Evolutionary conservation across 768 basidiomycete genomes (phyloP), one percentile per base, ranked within the genome.

Genomic region (Boletus bicolor): DNA sequence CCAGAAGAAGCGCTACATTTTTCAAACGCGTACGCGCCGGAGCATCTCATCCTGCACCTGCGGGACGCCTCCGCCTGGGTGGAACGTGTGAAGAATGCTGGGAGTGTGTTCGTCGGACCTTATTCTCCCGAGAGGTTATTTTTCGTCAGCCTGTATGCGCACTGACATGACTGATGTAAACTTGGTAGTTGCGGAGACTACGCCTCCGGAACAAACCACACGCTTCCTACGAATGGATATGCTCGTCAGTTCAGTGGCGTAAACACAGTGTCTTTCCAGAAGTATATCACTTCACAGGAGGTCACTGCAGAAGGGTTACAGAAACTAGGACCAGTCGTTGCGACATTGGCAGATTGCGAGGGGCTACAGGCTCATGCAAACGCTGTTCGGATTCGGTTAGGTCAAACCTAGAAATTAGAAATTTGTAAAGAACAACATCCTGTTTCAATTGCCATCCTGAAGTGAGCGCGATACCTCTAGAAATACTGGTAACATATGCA

Each of bases 231-330:
- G 10, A 93, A 93, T 59, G 94, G 96, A 24, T 99, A 94, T 71
- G 97, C 97, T 24, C 86, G 93, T 48, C 97, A 98, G 70, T 99
- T 95, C 77, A 97, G 94, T 62, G 97, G 97, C 5, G 97, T 99
- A 62, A 98, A 96, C 76, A 98, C 96, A 1, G 77, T 83, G 9
- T 94, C 93, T 2, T 99, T 98, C 88, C 95, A 98, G 70, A 99
- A 99, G 73, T 90, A 98, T 71, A 98, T 98, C 64, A 99, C 97
- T 14, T 94, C 93, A 6, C 97, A 98, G 70, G 90, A 97, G 69
- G 82, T 98, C 24, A 89, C 93, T 10, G 71, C 77, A 17, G 83
- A 79, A 7, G 97, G 97, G 15, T 76, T 99, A 53, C 77, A 78
- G 62, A 75, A 63, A 12, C 78, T 99, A 34, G 97, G 97, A 4